Conservation (phyloP, 345 rosid species). For the Psidium guajava region DNA sequence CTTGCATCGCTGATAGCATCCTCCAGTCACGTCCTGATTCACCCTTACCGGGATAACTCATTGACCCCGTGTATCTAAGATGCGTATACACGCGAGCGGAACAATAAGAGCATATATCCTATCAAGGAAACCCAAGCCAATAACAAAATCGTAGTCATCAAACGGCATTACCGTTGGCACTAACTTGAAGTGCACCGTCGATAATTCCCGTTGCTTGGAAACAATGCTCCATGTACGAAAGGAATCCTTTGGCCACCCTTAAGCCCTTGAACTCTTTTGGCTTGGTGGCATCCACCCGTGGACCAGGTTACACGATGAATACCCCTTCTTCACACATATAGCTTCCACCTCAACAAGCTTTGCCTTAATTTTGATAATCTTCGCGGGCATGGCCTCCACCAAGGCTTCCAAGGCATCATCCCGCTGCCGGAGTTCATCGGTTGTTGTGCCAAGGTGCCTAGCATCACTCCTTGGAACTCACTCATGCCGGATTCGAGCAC, state of each 20-base stretch:
- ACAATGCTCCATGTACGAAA: too few species aligned
- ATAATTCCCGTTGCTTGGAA: too few species aligned
- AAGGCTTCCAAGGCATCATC: neutral
- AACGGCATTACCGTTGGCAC: too few species aligned
- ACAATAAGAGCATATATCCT: too few species aligned
- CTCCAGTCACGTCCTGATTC: too few species aligned
- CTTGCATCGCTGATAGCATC: neutral
- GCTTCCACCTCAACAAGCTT: neutral
- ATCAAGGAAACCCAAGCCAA: too few species aligned
- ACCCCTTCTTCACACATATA: neutral
- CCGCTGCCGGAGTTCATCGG: rapidly evolving
- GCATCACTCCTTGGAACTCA: neutral
- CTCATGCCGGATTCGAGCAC: neutral
- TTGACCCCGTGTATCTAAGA: too few species aligned
- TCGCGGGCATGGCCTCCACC: neutral
- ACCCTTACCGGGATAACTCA: too few species aligned
- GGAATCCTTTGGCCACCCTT: neutral
- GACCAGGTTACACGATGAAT: neutral
- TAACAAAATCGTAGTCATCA: too few species aligned
- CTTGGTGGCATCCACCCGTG: neutral
- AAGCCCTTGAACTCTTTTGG: neutral
- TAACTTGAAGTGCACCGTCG: too few species aligned
- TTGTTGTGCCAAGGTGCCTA: neutral
- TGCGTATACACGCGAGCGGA: too few species aligned
- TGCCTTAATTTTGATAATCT: neutral